A percentile compares a stretch with the other conserved stretches of the same genome.
These are phyloP conservation scores for Fusarium secorum DNA, from an alignment of 2,329 filamentous ascomycete species.

Conservation along the genomic window DNA sequence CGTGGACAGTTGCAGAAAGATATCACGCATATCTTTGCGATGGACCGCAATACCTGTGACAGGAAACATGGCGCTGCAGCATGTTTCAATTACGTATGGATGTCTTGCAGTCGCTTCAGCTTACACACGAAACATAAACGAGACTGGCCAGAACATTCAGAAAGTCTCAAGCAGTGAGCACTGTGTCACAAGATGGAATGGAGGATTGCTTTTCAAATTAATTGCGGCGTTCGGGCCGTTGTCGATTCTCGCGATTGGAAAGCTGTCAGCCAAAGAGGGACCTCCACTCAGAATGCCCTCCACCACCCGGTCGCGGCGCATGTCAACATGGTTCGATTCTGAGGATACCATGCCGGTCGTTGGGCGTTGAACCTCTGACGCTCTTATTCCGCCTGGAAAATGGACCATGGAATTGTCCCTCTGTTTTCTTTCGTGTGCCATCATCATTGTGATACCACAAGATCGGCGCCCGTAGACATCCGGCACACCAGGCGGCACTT, in stretches of 20 bases:
- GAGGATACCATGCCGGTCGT: conserved; percentile 23
- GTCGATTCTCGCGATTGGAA: conserved; percentile 6
- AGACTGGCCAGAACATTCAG: background rate
- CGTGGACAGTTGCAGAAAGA: background rate
- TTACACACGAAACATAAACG: background rate
- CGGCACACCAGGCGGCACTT: background rate
- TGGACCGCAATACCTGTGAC: conserved; percentile 6
- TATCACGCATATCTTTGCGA: background rate
- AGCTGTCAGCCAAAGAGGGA: conserved; percentile 17
- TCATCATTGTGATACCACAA: background rate
- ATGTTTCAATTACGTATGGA: conserved; percentile 4
- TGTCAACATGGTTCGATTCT: conserved; percentile 28
- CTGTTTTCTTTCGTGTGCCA: background rate
- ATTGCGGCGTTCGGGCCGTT: conserved; percentile 29
- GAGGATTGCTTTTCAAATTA: background rate
- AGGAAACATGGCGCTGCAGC: conserved; percentile 3
- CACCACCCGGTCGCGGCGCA: conserved; percentile 22
- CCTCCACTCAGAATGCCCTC: conserved; percentile 20
- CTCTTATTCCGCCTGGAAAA: background rate
- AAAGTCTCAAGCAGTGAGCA: background rate
- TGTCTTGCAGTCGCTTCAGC: background rate
- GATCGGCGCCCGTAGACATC: background rate
- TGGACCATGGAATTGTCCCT: background rate
- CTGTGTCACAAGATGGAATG: conserved; percentile 19
- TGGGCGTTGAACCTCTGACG: background rate